A percentile compares a stretch with the other conserved stretches of the same genome.
Conservation (phyloP, 129 eudicot genomes). For the Pittosporum tobira region DNA sequence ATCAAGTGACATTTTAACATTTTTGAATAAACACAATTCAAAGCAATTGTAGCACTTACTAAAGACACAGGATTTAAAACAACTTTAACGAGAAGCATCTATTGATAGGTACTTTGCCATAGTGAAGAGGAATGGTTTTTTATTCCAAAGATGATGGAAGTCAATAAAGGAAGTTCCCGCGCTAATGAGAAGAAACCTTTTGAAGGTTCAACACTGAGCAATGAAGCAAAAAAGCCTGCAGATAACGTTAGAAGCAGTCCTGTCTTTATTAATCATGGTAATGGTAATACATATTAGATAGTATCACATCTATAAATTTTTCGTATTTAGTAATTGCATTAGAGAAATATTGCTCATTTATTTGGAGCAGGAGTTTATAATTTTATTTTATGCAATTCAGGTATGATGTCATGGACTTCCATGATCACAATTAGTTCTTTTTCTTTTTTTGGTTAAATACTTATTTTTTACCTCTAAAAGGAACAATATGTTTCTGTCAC, state of each 20-base stretch:
- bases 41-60: too few relatives aligned
- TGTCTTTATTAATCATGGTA: slow-evolving; percentile 59
- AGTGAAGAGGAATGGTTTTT: slow-evolving; percentile 25
- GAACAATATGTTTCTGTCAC: too few relatives aligned
- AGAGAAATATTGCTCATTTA: not conserved
- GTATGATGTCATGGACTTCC: too few relatives aligned
- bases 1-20: not conserved
- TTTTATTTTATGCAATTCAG: not conserved
- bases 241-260: slow-evolving; percentile 26
- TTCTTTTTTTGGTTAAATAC: too few relatives aligned
- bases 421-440: too few relatives aligned
- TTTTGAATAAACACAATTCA: not conserved
- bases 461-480: too few relatives aligned
- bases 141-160: slow-evolving; percentile 37
- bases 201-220: slow-evolving; percentile 24
- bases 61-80: slow-evolving; percentile 5
- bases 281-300: not conserved
- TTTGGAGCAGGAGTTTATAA: too few relatives aligned
- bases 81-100: not conserved
- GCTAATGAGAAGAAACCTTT: slow-evolving; percentile 33
- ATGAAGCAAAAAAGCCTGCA: slow-evolving; percentile 28
- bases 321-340: not conserved
- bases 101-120: slow-evolving; percentile 3
- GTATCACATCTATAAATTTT: not conserved
- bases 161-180: slow-evolving; percentile 25